phyloP scores from a whole-genome alignment of 2,329 filamentous ascomycete genomes.

The Proliferodiscus dingleyae region DNA sequence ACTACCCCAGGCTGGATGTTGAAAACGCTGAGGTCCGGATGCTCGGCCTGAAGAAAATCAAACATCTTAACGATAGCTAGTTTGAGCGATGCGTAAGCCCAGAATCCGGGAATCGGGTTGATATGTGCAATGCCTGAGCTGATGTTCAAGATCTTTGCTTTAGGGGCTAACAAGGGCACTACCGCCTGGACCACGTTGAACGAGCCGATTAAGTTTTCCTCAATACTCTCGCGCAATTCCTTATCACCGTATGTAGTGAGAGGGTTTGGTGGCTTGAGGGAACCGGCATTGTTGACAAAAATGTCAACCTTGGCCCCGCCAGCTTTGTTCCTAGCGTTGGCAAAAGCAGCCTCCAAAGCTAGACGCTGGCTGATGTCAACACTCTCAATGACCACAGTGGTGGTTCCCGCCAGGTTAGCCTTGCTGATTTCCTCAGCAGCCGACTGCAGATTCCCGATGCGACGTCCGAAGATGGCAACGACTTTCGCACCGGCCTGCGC shows the following conservation, averaged over 20 bases:
- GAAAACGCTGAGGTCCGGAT: conserved; percentile 35
- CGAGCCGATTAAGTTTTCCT: conserved; percentile 32
- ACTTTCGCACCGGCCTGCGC: conserved; percentile 21
- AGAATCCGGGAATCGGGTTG: conserved; percentile 14
- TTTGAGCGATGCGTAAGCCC: conserved; percentile 34
- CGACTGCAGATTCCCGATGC: background rate
- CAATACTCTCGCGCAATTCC: conserved; percentile 31
- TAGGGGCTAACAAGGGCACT: conserved; percentile 1
- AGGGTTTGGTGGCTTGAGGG: conserved; percentile 25
- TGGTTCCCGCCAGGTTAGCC: background rate
- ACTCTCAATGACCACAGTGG: conserved; percentile 1
- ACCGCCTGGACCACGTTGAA: conserved; percentile 33
- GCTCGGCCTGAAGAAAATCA: conserved; percentile 33
- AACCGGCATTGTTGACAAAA: conserved; percentile 36
- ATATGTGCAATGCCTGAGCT: conserved; percentile 8
- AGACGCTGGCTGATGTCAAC: background rate
- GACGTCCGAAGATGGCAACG: conserved; percentile 26
- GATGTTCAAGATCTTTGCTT: conserved; percentile 7
- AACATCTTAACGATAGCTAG: conserved; percentile 33
- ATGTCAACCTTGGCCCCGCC: conserved; percentile 36
- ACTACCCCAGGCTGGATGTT: conserved; percentile 39
- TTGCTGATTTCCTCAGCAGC: background rate
- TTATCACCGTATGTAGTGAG: conserved; percentile 27
- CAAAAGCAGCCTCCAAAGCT: conserved; percentile 1
- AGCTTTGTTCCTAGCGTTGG: conserved; percentile 8